Base-by-base conservation (phyloP, 2,329 filamentous ascomycete species). In the Teratosphaeriaceae sp. region DNA sequence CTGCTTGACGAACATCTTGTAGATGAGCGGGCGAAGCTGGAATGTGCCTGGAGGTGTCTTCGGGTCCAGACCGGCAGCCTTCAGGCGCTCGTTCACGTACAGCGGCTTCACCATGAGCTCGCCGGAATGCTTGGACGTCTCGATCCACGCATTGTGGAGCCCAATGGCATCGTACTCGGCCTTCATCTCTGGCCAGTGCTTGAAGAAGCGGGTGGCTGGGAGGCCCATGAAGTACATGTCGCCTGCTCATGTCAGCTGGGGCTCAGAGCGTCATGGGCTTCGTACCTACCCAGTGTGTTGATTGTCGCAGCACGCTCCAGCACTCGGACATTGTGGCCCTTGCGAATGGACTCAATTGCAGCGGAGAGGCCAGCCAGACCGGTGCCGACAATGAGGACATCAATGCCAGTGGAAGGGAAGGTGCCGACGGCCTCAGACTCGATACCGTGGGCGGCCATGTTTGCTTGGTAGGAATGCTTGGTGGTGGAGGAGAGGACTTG, bases 181-280 rank as follows among this genome's bases (percentile, higher is more conserved):
- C 30, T 65, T 61, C 55, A 78, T 65, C 43, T 75, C 72, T 5
- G 72, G 72, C 72, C 72, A 76, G 45, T 75, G 72, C 56, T 71
- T 72, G 56, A 77, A 69, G 60, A 76, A 76, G 27, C 65, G 67
- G 34, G 72, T 77, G 18, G 74, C 74, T 36, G 71, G 74, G 18
- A 78, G 65, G 8, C 74, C 73, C 70, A 79, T 78, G 56, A 77
- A 77, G 61, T 75, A 77, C 72, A 77, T 78, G 58, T 79, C 75
- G 41, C 75, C 75, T 73, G 41, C 34, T n/a, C 9, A 6, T n/a
- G 19, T 23, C n/a, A 22, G 21, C 15, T 7, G 3, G 15, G 15
- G 15, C 8, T 15, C 15, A 18, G 5, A 11, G 5, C 13, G 4
- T n/a, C 20, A 18, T 27, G n/a, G 36, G 23, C 6, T 26, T 23